Conservation (phyloP, 768 basidiomycete genomes). For the Suillus decipiens region DNA sequence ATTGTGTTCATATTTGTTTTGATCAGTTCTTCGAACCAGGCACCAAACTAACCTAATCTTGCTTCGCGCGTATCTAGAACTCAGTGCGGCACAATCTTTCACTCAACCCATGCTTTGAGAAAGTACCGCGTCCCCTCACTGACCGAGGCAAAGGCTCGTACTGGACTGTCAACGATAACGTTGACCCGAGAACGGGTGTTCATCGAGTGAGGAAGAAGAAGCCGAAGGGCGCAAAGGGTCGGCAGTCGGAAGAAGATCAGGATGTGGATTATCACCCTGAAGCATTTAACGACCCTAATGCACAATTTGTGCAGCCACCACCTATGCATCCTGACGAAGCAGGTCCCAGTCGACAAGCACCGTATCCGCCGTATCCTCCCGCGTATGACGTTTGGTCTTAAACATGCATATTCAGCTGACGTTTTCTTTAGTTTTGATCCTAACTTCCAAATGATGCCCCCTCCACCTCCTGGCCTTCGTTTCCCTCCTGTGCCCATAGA, state of each 20-base stretch:
- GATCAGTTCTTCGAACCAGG: slow-evolving; percentile 32
- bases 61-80: slow-evolving; percentile 51
- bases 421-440: slow-evolving; percentile 63
- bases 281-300: slow-evolving; percentile 55
- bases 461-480: slow-evolving; percentile 53
- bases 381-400: slow-evolving; percentile 32
- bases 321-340: slow-evolving; percentile 63
- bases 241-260: slow-evolving; percentile 53
- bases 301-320: slow-evolving; percentile 53
- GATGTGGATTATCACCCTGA: slow-evolving; percentile 67
- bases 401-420: slow-evolving; percentile 8
- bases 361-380: slow-evolving; percentile 66
- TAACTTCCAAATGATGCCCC: slow-evolving; percentile 65
- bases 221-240: slow-evolving; percentile 54
- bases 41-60: slow-evolving; percentile 24
- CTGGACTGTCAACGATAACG: slow-evolving; percentile 90
- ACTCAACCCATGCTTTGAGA: slow-evolving; percentile 88
- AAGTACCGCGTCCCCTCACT: slow-evolving; percentile 87
- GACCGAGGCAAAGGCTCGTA: slow-evolving; percentile 91
- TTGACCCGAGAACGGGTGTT: slow-evolving; percentile 86
- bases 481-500: slow-evolving; percentile 71
- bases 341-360: slow-evolving; percentile 56
- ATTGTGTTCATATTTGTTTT: slow-evolving; percentile 63
- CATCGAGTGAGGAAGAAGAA: slow-evolving; percentile 90
- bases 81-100: slow-evolving; percentile 91